Percentiles rank a stretch among this genome's conserved stretches.
phyloP scores from a whole-genome alignment of 2,329 filamentous ascomycete species.

The Epichloe bromicola region DNA sequence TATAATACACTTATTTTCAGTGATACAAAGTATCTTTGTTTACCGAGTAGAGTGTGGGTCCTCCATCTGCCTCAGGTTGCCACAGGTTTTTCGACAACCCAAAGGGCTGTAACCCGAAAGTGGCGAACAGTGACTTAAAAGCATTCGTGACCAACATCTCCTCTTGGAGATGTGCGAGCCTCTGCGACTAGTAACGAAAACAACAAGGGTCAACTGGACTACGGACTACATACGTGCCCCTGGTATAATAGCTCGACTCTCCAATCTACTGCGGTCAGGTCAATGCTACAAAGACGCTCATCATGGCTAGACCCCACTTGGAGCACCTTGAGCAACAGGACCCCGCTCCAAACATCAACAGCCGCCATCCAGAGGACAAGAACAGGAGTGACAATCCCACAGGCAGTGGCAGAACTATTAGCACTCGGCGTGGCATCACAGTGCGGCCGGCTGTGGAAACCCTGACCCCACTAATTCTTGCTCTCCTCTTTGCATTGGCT shows the following conservation, averaged over 20 bases:
- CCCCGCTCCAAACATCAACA: slow-evolving; percentile 5
- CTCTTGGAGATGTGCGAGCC: neutral
- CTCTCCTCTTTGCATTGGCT: slow-evolving; percentile 25
- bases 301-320: slow-evolving; percentile 6
- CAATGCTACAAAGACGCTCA: neutral
- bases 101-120: too few species aligned
- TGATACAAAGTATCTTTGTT: too few species aligned
- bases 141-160: neutral
- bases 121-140: neutral
- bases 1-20: too few species aligned
- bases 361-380: neutral
- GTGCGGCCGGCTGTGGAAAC: slow-evolving; percentile 22
- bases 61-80: too few species aligned
- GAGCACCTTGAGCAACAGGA: slow-evolving; percentile 1
- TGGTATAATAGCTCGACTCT: too few species aligned
- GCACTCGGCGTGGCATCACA: slow-evolving; percentile 9
- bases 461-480: slow-evolving; percentile 31
- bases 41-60: too few species aligned
- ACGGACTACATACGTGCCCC: too few species aligned
- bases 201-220: neutral
- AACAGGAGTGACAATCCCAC: neutral
- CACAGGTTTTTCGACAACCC: neutral
- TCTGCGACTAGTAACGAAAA: neutral
- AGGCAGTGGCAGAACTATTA: neutral
- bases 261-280: too few species aligned